Evolutionary conservation across 768 basidiomycete species (phyloP).

Genomic region (Pilatotrama ljubarskyi): DNA sequence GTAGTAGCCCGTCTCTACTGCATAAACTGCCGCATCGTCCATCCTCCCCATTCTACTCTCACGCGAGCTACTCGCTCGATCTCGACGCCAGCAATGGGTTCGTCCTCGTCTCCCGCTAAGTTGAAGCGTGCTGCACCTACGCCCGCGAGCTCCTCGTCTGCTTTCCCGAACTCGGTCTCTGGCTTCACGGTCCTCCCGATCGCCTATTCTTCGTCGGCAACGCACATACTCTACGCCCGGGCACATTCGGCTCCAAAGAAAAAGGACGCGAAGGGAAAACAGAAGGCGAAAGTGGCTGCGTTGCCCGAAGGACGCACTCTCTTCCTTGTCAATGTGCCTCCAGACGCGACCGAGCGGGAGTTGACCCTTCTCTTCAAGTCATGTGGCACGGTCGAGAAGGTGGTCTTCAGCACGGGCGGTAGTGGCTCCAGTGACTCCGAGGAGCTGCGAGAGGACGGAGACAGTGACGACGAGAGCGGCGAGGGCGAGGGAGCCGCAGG

Average conservation of each 20-base stretch:
- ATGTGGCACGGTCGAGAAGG: slow-evolving; percentile 75
- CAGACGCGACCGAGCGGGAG: slow-evolving; percentile 84
- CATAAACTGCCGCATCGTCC: too few relatives aligned
- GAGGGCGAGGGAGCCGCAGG: slow-evolving; percentile 34
- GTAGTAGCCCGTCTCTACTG: too few relatives aligned
- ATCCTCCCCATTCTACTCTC: neutral
- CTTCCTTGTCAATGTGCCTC: slow-evolving; percentile 87
- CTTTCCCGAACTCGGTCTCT: slow-evolving; percentile 30
- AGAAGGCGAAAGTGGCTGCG: slow-evolving; percentile 4
- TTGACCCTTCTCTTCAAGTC: slow-evolving; percentile 73
- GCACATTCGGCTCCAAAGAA: slow-evolving; percentile 57
- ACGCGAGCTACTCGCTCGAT: neutral
- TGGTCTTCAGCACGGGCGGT: slow-evolving; percentile 46
- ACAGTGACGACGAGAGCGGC: slow-evolving; percentile 37
- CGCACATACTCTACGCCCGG: slow-evolving; percentile 80
- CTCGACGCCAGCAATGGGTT: slow-evolving; percentile 2
- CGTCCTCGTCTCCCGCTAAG: neutral
- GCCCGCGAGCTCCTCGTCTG: slow-evolving; percentile 1
- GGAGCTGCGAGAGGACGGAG: slow-evolving; percentile 27
- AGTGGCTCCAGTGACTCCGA: slow-evolving; percentile 42
- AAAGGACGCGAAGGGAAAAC: slow-evolving; percentile 25
- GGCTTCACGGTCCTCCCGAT: slow-evolving; percentile 54
- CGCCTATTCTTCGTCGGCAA: slow-evolving; percentile 41
- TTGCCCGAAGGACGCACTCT: slow-evolving; percentile 68
- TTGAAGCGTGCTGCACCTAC: neutral